A percentile compares a stretch with the other conserved stretches of the same genome.
Evolutionary conservation across 768 basidiomycete species (phyloP).

Genomic region (Suillus cothurnatus): DNA sequence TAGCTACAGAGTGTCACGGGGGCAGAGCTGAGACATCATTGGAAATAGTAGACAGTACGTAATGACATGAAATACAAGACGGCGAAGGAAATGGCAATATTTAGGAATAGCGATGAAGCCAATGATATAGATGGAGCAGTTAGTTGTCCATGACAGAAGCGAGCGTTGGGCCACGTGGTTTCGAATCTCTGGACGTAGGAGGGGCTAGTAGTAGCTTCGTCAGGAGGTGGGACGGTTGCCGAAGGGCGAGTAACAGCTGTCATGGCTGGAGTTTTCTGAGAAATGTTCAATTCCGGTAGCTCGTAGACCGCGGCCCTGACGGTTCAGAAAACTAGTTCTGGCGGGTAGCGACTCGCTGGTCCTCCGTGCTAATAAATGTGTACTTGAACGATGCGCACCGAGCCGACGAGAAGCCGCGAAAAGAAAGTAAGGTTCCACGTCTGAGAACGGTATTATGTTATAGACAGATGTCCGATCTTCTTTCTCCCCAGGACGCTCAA

Average conservation of each 20-base stretch:
- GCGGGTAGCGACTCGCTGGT: neutral
- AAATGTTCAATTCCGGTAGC: neutral
- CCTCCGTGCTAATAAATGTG: neutral
- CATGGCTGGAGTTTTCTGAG: neutral
- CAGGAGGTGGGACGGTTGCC: neutral
- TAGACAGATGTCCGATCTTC: neutral
- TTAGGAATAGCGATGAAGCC: neutral
- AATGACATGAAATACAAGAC: neutral
- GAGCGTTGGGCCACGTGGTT: neutral
- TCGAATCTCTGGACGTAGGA: neutral
- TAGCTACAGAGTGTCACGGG: neutral
- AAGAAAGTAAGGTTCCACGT: neutral
- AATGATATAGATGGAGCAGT: neutral
- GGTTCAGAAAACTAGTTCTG: neutral
- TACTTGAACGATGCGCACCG: neutral
- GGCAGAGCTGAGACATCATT: neutral
- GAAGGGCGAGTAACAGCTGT: neutral
- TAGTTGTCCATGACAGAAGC: neutral
- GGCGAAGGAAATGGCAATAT: neutral
- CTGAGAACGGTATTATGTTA: neutral
- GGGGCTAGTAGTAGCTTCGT: neutral
- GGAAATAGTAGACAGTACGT: neutral
- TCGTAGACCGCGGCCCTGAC: neutral
- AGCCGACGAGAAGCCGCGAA: constrained; percentile 1
- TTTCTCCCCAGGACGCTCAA: neutral